Percentiles rank a stretch among this genome's conserved stretches.
phyloP scores from a whole-genome alignment of 257 asterid genomes.

The Fraxinus quadrangulata region DNA sequence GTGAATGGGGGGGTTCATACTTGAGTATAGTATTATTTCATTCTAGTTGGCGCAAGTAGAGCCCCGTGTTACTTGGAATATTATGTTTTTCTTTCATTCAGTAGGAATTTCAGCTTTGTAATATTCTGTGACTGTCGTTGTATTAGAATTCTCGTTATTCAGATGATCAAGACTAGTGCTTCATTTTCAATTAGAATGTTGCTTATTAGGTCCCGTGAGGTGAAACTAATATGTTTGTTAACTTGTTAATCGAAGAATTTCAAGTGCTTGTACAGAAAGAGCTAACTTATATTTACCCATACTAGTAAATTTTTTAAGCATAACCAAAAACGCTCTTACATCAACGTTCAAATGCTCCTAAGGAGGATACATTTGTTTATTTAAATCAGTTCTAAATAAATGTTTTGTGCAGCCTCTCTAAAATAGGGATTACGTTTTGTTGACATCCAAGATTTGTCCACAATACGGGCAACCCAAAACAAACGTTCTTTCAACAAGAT shows the following conservation, averaged over 20 bases:
- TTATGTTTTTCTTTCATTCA: not conserved
- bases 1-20: slow-evolving; percentile 29
- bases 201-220: not conserved
- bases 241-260: too few relatives aligned
- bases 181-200: not conserved
- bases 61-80: not conserved
- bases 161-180: not conserved
- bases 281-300: too few relatives aligned
- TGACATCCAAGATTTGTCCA: too few relatives aligned
- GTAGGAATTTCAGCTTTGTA: not conserved
- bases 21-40: not conserved
- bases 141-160: not conserved
- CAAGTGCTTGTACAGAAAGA: too few relatives aligned
- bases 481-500: not conserved
- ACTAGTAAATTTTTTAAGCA: too few relatives aligned
- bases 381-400: too few relatives aligned
- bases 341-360: too few relatives aligned
- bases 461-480: too few relatives aligned
- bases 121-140: not conserved
- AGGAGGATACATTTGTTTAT: too few relatives aligned
- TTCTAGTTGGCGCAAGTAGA: not conserved
- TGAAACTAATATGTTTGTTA: not conserved
- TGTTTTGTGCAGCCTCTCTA: too few relatives aligned
- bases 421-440: too few relatives aligned
- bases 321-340: too few relatives aligned